Evolutionary conservation across 2,329 filamentous ascomycete genomes (phyloP).

Genomic region (Coniochaeta sp.): DNA sequence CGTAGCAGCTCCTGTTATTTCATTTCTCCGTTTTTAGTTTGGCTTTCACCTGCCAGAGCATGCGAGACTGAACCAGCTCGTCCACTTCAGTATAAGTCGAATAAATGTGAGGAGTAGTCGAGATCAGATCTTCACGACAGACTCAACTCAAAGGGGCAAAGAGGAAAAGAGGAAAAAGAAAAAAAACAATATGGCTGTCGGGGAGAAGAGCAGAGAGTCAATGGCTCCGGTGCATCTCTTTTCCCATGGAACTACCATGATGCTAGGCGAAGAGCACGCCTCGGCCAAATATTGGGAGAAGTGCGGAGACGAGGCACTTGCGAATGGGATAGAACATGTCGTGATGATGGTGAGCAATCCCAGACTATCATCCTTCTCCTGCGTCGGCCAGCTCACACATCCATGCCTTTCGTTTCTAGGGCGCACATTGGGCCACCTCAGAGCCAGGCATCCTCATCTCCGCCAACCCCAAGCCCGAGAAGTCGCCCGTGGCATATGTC

Average conservation of each 20-base stretch:
- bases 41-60: background rate
- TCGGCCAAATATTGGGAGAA: slow-evolving; percentile 61
- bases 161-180: background rate
- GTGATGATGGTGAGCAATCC: slow-evolving; percentile 51
- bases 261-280: slow-evolving; percentile 56
- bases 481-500: slow-evolving; percentile 60
- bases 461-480: slow-evolving; percentile 51
- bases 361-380: background rate
- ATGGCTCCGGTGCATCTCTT: slow-evolving; percentile 53
- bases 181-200: slow-evolving; percentile 1
- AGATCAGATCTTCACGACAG: background rate
- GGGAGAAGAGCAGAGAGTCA: background rate
- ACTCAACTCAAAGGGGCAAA: too few relatives aligned
- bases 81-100: too few relatives aligned
- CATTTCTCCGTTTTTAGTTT: too few relatives aligned
- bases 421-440: slow-evolving; percentile 58
- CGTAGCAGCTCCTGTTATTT: too few relatives aligned
- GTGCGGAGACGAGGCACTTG: slow-evolving; percentile 55
- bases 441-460: slow-evolving; percentile 52
- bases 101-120: too few relatives aligned
- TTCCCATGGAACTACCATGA: slow-evolving; percentile 66
- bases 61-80: too few relatives aligned
- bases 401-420: slow-evolving; percentile 25
- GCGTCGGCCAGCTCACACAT: background rate
- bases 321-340: slow-evolving; percentile 51